phyloP scores from a whole-genome alignment of 176 grass and related monocot species.

The Pontederia paniculata region DNA sequence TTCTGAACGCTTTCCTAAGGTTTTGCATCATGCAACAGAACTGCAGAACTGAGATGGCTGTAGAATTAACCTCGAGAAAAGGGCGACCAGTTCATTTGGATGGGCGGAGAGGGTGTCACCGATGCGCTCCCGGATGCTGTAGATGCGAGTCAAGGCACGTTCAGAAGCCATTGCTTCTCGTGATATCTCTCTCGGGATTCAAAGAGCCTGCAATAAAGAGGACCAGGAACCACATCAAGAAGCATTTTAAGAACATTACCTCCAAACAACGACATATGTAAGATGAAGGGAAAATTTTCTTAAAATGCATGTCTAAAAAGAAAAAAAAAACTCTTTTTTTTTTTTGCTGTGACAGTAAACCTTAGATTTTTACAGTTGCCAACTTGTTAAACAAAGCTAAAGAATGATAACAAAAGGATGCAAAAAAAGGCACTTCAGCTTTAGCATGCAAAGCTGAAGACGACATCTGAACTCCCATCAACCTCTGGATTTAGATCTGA shows the following conservation, averaged over 20 bases:
- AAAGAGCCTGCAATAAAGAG: neutral
- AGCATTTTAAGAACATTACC: neutral
- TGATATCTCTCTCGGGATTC: neutral
- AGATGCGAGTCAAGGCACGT: conserved; percentile 62
- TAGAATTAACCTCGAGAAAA: conserved; percentile 77
- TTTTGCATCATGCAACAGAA: neutral
- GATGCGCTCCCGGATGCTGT: conserved; percentile 85
- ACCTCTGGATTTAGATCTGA: too few species aligned
- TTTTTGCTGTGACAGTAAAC: too few species aligned
- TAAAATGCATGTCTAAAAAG: too few species aligned
- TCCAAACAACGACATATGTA: neutral
- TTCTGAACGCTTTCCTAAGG: neutral
- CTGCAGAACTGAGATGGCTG: neutral
- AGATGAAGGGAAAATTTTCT: neutral
- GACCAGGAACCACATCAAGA: neutral
- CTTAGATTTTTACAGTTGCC: too few species aligned
- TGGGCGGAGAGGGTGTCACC: conserved; percentile 84
- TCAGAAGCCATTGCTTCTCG: conserved; percentile 1
- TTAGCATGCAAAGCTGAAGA: too few species aligned
- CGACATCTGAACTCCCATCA: too few species aligned
- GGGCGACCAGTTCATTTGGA: conserved; percentile 87
- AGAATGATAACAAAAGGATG: too few species aligned
- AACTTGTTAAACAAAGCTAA: too few species aligned
- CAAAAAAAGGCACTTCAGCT: too few species aligned
- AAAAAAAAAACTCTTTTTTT: too few species aligned